These are phyloP conservation scores for Pseudogymnoascus sp. DNA, from an alignment of 2,329 filamentous ascomycete species.

Conservation along the genomic window DNA sequence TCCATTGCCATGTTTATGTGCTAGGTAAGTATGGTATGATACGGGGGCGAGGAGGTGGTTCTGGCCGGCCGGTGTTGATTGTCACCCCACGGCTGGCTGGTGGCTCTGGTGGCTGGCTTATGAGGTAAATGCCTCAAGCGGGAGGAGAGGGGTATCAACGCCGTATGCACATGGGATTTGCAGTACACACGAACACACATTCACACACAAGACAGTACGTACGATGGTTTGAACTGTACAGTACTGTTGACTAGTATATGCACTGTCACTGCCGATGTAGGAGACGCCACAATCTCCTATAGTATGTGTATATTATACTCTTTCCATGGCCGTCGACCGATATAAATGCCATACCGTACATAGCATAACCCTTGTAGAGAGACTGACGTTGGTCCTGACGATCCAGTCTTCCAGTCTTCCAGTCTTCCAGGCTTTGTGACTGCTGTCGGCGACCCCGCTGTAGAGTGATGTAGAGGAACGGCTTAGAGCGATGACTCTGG, in stretches of 20 bases:
- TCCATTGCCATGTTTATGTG: background rate
- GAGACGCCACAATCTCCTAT: background rate
- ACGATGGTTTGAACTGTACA: background rate
- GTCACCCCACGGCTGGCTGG: background rate
- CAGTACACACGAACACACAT: too few relatives aligned
- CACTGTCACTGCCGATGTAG: slow-evolving; percentile 5
- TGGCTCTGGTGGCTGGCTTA: background rate
- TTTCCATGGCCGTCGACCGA: background rate
- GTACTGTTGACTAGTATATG: background rate
- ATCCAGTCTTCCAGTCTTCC: background rate
- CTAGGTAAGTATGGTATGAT: slow-evolving; percentile 2
- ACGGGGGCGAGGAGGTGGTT: background rate
- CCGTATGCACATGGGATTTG: background rate
- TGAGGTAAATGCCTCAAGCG: background rate
- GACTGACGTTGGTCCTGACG: background rate
- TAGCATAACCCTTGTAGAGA: too few relatives aligned
- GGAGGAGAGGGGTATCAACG: background rate
- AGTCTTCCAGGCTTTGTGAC: background rate
- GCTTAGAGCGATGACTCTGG: background rate
- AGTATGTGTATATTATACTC: background rate
- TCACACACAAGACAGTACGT: too few relatives aligned
- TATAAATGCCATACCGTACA: background rate
- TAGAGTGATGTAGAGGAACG: background rate
- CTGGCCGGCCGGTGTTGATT: background rate
- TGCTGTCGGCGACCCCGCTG: background rate